Evolutionary conservation across 768 basidiomycete genomes (phyloP), one percentile per base, ranked within the genome.

Genomic region (Suillus variegatus): DNA sequence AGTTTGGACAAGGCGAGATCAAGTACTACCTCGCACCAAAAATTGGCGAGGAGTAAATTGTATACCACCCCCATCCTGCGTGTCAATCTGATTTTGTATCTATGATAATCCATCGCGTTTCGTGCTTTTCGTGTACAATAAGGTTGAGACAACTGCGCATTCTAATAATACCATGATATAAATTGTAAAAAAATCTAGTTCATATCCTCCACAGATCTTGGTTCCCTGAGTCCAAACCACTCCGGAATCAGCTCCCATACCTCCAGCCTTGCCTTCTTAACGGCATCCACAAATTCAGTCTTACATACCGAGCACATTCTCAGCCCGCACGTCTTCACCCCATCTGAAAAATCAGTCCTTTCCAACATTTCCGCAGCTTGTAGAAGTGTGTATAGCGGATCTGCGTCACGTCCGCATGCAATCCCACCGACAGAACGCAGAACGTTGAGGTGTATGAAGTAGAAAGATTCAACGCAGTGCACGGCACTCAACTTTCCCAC

Each of bases 21-120:
- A 87, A 91, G 67, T 99, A 97, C 84, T 99, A 95, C 83, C 86
- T 99, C 63, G 96, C 96, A 52, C 96, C 96, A 28, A 98, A 98
- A 82, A 95, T 95, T 66, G 91, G 92, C 40, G 93, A 95, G 70
- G 93, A 95, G 64, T 93, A 72, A 80, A 25, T 36, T 38, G 57
- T 55, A 52, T 51, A 41, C 46, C 36, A 46, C 44, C 32, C 44
- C 32, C 63, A 57, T 46, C 46, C 44, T n/a, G 6, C 63, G 14
- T 40, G 22, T 60, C 35, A 25, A 28, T 52, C 51, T n/a, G 54
- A 32, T n/a, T 35, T 20, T 54, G 62, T 55, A 63, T 41, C 43
- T 60, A 63, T 63, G 28, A 61, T 61, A 61, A 63, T 63, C 14
- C 56, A 63, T 43, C 58, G 25, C 57, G 28, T 38, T 63, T 32